Conservation (phyloP, 495 filamentous ascomycete genomes). For the Achaetomiella virescens region DNA sequence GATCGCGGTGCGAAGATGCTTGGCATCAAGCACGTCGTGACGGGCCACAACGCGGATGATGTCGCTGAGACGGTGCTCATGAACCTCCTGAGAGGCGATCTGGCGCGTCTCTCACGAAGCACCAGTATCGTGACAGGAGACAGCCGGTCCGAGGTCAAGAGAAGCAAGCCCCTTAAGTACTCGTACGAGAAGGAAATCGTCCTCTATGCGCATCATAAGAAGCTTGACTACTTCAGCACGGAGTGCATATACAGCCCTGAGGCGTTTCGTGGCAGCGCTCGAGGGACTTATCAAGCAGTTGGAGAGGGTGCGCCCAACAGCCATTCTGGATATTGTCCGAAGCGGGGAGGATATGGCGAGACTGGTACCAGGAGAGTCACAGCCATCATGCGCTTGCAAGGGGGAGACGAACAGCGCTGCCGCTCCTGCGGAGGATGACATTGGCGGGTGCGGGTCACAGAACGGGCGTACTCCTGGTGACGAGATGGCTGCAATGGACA, state of each 20-base stretch:
- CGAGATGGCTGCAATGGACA: constrained; percentile 93
- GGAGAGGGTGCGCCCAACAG: constrained; percentile 85
- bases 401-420: constrained; percentile 31
- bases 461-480: constrained; percentile 65
- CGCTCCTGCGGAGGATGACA: constrained; percentile 52
- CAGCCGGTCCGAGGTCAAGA: constrained; percentile 67
- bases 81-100: constrained; percentile 88
- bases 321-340: constrained; percentile 88
- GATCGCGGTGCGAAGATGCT: constrained; percentile 85
- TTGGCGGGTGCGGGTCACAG: constrained; percentile 68
- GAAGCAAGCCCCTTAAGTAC: constrained; percentile 95
- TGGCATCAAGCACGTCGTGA: constrained; percentile 90
- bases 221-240: constrained; percentile 94
- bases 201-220: constrained; percentile 91
- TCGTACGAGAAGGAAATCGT: constrained; percentile 99
- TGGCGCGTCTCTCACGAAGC: constrained; percentile 77
- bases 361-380: constrained; percentile 60
- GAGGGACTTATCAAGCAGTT: constrained; percentile 90
- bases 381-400: constrained; percentile 34
- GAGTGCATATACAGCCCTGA: constrained; percentile 98
- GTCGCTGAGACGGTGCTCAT: constrained; percentile 98
- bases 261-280: constrained; percentile 90
- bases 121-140: constrained; percentile 90
- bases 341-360: constrained; percentile 95
- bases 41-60: constrained; percentile 96